A percentile compares a stretch with the other conserved stretches of the same genome.
These are phyloP conservation scores for Citrus trifoliata DNA, from an alignment of 345 rosid species.

Conservation along the genomic window DNA sequence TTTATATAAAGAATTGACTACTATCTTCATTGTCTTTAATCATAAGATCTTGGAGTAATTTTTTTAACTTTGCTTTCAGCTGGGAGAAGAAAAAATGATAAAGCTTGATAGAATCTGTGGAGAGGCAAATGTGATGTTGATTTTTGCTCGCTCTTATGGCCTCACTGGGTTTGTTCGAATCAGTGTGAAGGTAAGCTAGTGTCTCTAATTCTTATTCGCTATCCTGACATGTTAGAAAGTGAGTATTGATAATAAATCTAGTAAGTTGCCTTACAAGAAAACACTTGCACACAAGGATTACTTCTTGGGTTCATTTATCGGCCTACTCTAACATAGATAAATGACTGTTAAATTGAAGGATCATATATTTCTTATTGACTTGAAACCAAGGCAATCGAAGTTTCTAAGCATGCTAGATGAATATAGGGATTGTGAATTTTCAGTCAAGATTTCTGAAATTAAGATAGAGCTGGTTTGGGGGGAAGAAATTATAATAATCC, in stretches of 20 bases:
- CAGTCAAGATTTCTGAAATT: background rate
- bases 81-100: conserved; percentile 79
- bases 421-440: background rate
- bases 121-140: conserved; percentile 79
- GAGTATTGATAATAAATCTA: background rate
- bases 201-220: background rate
- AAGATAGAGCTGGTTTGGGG: background rate
- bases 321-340: background rate
- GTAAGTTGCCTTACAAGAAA: background rate
- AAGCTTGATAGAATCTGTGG: conserved; percentile 86
- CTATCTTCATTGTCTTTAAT: background rate
- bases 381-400: background rate
- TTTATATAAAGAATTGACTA: background rate
- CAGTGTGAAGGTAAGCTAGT: conserved; percentile 70
- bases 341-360: background rate
- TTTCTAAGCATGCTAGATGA: background rate
- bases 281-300: background rate
- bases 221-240: background rate
- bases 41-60: conserved; percentile 11
- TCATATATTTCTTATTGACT: background rate
- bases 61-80: conserved; percentile 43
- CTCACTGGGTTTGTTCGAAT: conserved; percentile 85
- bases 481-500: background rate
- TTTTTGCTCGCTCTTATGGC: conserved; percentile 95
- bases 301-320: background rate